phyloP scores from a whole-genome alignment of 192 early-diverging fungal genomes.

The Coemansia sp. region DNA sequence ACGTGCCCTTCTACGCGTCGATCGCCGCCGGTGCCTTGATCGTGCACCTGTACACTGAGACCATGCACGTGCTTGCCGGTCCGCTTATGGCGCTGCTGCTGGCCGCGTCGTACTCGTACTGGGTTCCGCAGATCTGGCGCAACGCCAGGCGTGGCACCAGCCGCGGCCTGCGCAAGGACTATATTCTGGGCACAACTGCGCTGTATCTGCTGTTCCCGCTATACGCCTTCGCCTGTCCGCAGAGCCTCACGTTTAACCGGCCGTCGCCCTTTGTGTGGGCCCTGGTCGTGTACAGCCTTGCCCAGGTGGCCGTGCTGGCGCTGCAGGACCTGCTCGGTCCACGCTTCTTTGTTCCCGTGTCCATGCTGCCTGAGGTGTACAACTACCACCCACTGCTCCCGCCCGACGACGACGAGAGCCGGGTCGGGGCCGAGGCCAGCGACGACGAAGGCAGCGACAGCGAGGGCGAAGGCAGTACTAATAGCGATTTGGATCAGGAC shows the following conservation, averaged over 20 bases:
- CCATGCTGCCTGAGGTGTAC: conserved; percentile 65
- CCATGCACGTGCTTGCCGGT: conserved; percentile 50
- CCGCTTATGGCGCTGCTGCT: conserved; percentile 49
- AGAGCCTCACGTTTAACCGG: conserved; percentile 44
- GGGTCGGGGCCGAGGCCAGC: conserved; percentile 12
- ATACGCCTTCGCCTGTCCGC: conserved; percentile 57
- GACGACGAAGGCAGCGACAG: not conserved
- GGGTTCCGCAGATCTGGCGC: conserved; percentile 79
- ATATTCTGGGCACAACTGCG: conserved; percentile 61
- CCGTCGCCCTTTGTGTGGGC: conserved; percentile 54
- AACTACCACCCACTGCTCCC: conserved; percentile 68
- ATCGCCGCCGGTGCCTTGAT: conserved; percentile 62
- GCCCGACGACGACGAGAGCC: conserved; percentile 51
- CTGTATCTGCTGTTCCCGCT: conserved; percentile 61
- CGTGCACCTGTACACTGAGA: conserved; percentile 61
- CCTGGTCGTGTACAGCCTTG: conserved; percentile 57
- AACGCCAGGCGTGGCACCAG: conserved; percentile 66
- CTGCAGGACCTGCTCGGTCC: conserved; percentile 70
- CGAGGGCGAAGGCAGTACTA: not conserved
- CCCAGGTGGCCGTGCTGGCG: conserved; percentile 62
- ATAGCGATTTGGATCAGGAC: not conserved
- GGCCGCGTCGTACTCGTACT: conserved; percentile 64
- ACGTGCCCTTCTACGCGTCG: conserved; percentile 48
- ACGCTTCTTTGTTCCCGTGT: conserved; percentile 70
- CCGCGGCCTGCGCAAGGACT: conserved; percentile 58